phyloP scores from a whole-genome alignment of 2,329 filamentous ascomycete genomes.

The Fusarium sp. region DNA sequence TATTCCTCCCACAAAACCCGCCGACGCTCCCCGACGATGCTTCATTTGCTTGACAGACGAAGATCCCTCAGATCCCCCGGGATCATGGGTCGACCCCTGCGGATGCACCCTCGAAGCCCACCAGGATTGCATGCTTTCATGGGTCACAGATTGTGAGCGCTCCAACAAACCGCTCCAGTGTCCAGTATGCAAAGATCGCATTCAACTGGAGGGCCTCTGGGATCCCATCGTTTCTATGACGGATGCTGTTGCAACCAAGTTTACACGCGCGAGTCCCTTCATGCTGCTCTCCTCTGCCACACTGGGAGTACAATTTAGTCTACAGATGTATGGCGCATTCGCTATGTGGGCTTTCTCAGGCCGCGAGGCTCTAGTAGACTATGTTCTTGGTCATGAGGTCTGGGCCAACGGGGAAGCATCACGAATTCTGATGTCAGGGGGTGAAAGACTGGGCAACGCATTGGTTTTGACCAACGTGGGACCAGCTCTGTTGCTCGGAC shows the following conservation, averaged over 20 bases:
- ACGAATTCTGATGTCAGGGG: constrained; percentile 40
- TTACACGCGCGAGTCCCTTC: constrained; percentile 68
- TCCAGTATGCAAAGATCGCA: constrained; percentile 88
- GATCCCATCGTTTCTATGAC: constrained; percentile 77
- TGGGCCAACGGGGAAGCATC: constrained; percentile 42
- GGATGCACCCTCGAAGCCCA: constrained; percentile 92
- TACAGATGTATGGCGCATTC: constrained; percentile 64
- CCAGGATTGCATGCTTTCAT: constrained; percentile 88
- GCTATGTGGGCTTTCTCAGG: constrained; percentile 66
- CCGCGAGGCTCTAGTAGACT: constrained; percentile 55
- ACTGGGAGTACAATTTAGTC: constrained; percentile 61
- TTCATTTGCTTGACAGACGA: constrained; percentile 73
- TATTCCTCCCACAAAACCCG: constrained; percentile 1
- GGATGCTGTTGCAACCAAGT: constrained; percentile 65
- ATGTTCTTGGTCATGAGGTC: constrained; percentile 53
- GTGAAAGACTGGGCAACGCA: constrained; percentile 48
- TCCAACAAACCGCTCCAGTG: constrained; percentile 77
- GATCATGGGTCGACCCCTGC: constrained; percentile 86
- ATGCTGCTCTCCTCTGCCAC: constrained; percentile 71
- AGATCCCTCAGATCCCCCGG: constrained; percentile 58
- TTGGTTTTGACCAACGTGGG: constrained; percentile 58
- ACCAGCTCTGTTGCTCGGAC: constrained; percentile 57
- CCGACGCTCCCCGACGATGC: constrained; percentile 59
- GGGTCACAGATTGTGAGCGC: constrained; percentile 89
- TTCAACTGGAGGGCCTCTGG: constrained; percentile 78